phyloP scores from a whole-genome alignment of 495 filamentous ascomycete species.

The Daldinia bambusicola region DNA sequence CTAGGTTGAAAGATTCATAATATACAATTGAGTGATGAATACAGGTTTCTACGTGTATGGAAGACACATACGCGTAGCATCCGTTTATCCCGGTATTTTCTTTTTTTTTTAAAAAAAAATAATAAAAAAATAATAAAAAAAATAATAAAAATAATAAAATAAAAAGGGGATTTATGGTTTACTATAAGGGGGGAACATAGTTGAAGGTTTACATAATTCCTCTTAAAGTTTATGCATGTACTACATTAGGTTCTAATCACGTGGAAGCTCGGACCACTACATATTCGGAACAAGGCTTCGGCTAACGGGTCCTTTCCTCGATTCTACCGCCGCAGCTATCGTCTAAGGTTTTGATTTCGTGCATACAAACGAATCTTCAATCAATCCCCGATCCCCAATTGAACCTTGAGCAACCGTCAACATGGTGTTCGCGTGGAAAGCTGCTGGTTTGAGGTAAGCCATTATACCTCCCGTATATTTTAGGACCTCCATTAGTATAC shows the following conservation, averaged over 20 bases:
- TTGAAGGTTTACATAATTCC: neutral
- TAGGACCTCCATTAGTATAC: constrained; percentile 24
- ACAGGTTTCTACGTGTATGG: no score
- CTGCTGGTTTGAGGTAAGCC: constrained; percentile 92
- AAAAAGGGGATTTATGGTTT: no score
- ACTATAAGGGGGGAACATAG: no score
- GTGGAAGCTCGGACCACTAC: constrained; percentile 25
- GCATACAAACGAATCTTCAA: constrained; percentile 38
- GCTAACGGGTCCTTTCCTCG: constrained; percentile 46
- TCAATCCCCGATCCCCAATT: constrained; percentile 43
- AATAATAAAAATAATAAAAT: no score
- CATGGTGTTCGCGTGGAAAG: constrained; percentile 99
- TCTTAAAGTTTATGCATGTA: neutral
- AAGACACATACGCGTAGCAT: neutral
- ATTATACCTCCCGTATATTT: constrained; percentile 16
- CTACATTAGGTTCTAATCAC: constrained; percentile 41
- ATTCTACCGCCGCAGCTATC: constrained; percentile 38
- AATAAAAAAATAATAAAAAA: no score
- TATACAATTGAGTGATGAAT: neutral
- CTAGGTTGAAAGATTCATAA: neutral
- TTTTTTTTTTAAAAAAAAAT: no score
- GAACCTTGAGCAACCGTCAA: constrained; percentile 63
- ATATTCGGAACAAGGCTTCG: constrained; percentile 22
- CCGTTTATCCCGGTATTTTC: no score
- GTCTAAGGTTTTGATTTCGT: constrained; percentile 40